Evolutionary conservation across 495 filamentous ascomycete species (phyloP).

Genomic region (Aspergillus incahuasiensis): DNA sequence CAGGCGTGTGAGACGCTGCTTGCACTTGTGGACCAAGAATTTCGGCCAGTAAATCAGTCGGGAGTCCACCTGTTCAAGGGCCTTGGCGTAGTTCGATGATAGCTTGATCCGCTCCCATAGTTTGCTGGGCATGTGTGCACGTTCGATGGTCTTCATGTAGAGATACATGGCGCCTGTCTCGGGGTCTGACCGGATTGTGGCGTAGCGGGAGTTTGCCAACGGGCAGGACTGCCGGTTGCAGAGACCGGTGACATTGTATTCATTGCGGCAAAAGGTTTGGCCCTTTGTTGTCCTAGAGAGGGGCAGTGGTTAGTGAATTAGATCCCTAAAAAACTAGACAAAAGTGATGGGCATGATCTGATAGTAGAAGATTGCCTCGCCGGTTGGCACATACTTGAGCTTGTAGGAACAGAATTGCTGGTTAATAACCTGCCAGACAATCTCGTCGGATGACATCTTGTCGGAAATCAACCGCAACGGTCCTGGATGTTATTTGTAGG

Average conservation of each 20-base stretch:
- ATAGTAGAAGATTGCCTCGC: constrained; percentile 1
- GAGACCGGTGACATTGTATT: constrained; percentile 91
- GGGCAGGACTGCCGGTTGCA: constrained; percentile 95
- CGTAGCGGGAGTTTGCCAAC: constrained; percentile 92
- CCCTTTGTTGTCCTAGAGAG: constrained; percentile 73
- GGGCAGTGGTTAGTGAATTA: constrained; percentile 10
- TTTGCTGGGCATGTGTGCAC: constrained; percentile 83
- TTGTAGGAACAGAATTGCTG: constrained; percentile 97
- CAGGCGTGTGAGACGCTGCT: constrained; percentile 89
- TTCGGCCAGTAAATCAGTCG: constrained; percentile 94
- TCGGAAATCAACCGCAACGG: background rate
- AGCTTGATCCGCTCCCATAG: constrained; percentile 94
- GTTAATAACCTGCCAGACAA: constrained; percentile 94
- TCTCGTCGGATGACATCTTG: constrained; percentile 83
- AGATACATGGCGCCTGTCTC: constrained; percentile 83
- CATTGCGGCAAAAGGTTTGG: constrained; percentile 92
- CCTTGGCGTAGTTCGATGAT: constrained; percentile 83
- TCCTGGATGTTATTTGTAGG: background rate
- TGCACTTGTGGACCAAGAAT: constrained; percentile 93
- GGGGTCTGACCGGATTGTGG: constrained; percentile 80
- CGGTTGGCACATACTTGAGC: constrained; percentile 63
- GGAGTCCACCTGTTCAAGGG: constrained; percentile 82
- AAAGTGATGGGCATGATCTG: constrained; percentile 4
- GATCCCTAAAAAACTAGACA: background rate
- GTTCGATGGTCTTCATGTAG: constrained; percentile 95